A percentile compares a stretch with the other conserved stretches of the same genome.
phyloP scores from a whole-genome alignment of 164 flowering plant species.

The Stephania japonica region DNA sequence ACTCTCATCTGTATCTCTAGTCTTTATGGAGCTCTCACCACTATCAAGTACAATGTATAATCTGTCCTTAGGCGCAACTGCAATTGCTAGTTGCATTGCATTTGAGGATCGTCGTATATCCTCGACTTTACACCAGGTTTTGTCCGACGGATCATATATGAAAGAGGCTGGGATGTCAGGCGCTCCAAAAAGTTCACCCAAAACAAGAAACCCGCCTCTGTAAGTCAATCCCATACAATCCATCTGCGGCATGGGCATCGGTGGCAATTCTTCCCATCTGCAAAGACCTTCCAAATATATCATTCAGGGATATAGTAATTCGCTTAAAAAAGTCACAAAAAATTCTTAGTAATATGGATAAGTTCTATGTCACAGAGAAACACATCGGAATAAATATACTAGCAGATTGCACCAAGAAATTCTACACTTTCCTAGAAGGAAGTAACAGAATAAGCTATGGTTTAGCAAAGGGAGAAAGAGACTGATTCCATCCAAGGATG shows the following conservation, averaged over 20 bases:
- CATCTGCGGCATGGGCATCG: constrained; percentile 26
- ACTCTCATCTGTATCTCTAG: constrained; percentile 23
- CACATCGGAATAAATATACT: not conserved
- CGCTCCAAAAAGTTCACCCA: constrained; percentile 27
- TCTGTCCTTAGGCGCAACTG: constrained; percentile 23
- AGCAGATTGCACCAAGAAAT: not conserved
- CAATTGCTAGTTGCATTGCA: constrained; percentile 32
- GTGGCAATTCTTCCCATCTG: constrained; percentile 43
- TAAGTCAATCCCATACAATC: constrained; percentile 35
- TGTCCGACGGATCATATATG: constrained; percentile 25
- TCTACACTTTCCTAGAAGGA: too few relatives aligned
- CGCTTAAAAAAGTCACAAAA: too few relatives aligned
- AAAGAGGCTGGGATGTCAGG: constrained; percentile 18
- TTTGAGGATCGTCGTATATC: constrained; percentile 32
- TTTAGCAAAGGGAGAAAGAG: not conserved
- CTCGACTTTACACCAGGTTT: constrained; percentile 27
- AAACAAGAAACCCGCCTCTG: constrained; percentile 32
- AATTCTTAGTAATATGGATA: too few relatives aligned
- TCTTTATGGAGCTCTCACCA: constrained; percentile 31
- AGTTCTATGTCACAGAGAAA: not conserved
- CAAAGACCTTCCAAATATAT: constrained; percentile 7
- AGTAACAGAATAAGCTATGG: too few relatives aligned
- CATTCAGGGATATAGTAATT: not conserved
- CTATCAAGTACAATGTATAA: constrained; percentile 31
- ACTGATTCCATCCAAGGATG: not conserved